phyloP scores from a whole-genome alignment of 768 basidiomycete species.

The Mycena filopes region DNA sequence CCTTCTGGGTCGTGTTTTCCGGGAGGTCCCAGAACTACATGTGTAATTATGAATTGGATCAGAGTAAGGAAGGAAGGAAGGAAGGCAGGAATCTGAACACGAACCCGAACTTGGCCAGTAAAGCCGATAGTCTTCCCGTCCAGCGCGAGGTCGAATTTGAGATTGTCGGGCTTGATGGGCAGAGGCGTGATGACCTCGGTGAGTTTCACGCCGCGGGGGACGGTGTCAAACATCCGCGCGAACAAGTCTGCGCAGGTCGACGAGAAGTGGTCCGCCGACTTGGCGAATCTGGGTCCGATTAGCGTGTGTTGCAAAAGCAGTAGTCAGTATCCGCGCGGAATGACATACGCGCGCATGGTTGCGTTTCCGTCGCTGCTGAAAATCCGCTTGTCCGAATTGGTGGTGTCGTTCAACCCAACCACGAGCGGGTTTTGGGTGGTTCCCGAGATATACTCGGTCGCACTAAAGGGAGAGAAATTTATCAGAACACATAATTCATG shows the following conservation, averaged over 20 bases:
- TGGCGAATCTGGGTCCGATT: background rate
- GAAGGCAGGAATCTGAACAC: background rate
- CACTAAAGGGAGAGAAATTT: slow-evolving; percentile 35
- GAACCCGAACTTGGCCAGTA: slow-evolving; percentile 11
- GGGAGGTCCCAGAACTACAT: slow-evolving; percentile 12
- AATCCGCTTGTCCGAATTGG: too few relatives aligned
- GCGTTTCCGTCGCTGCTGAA: slow-evolving; percentile 45
- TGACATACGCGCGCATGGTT: slow-evolving; percentile 44
- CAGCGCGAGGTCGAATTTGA: background rate
- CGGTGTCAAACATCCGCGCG: slow-evolving; percentile 10
- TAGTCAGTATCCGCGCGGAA: background rate
- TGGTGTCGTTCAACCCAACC: too few relatives aligned
- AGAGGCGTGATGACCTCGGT: slow-evolving; percentile 7
- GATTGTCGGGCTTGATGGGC: background rate
- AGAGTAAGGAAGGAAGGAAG: too few relatives aligned
- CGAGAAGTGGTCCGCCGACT: background rate
- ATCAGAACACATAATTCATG: background rate
- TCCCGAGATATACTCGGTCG: slow-evolving; percentile 48
- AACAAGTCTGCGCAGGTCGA: slow-evolving; percentile 12
- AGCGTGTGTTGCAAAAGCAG: too few relatives aligned
- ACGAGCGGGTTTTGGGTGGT: too few relatives aligned
- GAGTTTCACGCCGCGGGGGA: slow-evolving; percentile 1
- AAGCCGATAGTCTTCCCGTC: background rate
- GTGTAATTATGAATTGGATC: too few relatives aligned
- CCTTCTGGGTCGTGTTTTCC: background rate